These are phyloP conservation scores for Fraxinus quadrangulata DNA, from an alignment of 257 asterid species.

Conservation along the genomic window DNA sequence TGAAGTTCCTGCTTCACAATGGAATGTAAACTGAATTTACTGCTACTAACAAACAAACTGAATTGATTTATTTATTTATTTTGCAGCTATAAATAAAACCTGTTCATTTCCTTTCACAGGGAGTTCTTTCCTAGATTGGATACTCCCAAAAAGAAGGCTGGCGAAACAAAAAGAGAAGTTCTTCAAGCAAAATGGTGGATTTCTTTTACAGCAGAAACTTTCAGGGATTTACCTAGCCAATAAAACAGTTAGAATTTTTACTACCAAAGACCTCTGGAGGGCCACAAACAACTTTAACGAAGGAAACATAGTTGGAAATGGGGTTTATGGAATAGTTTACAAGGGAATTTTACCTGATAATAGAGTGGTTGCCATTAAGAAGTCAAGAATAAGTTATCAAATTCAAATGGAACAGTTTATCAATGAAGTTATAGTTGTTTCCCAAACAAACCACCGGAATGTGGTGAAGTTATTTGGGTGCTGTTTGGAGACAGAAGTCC, in stretches of 20 bases:
- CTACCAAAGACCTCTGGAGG: conserved; percentile 33
- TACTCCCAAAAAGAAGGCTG: conserved; percentile 31
- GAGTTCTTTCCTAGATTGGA: conserved; percentile 36
- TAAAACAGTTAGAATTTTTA: conserved; percentile 31
- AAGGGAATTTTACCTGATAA: conserved; percentile 40
- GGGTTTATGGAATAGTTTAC: conserved; percentile 41
- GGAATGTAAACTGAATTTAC: too few species aligned
- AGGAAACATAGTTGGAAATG: conserved; percentile 35
- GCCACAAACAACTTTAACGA: conserved; percentile 45
- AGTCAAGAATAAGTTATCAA: conserved; percentile 27
- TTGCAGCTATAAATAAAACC: too few species aligned
- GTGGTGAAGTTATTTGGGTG: conserved; percentile 47
- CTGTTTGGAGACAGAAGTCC: conserved; percentile 45
- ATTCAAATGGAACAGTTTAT: conserved; percentile 42
- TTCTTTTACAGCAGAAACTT: conserved; percentile 33
- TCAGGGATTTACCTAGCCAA: conserved; percentile 29
- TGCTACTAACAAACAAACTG: too few species aligned
- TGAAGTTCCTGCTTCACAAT: too few species aligned
- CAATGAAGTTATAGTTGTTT: conserved; percentile 38
- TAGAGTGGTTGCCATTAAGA: conserved; percentile 36
- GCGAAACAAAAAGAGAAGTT: conserved; percentile 36
- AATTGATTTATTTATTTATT: too few species aligned
- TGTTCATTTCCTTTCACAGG: too few species aligned
- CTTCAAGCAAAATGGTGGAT: conserved; percentile 50
- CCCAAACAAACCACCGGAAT: conserved; percentile 44